Conservation (phyloP, 805 yeast genomes). For the Spathaspora girioi region DNA sequence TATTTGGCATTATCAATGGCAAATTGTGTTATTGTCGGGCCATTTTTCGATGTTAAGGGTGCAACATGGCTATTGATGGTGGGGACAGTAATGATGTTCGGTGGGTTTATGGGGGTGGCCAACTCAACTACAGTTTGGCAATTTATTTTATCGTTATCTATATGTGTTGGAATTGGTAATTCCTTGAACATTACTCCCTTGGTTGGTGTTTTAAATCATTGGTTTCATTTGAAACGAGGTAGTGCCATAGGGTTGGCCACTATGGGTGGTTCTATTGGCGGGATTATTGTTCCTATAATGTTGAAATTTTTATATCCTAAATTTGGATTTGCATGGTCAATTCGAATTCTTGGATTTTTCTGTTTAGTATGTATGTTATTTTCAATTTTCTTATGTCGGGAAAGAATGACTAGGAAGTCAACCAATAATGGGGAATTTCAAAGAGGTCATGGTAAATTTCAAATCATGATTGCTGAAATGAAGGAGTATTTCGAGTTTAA, state of each 20-base stretch:
- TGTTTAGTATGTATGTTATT: constrained; percentile 22
- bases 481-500: constrained; percentile 27
- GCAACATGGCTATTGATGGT: constrained; percentile 42
- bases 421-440: constrained; percentile 2
- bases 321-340: constrained; percentile 61
- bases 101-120: constrained; percentile 53
- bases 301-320: constrained; percentile 40
- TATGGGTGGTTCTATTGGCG: constrained; percentile 67
- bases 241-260: constrained; percentile 56
- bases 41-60: constrained; percentile 62
- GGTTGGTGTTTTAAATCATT: constrained; percentile 62
- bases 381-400: constrained; percentile 25
- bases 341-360: constrained; percentile 43
- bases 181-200: constrained; percentile 59
- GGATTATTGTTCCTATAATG: constrained; percentile 56
- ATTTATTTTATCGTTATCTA: constrained; percentile 48
- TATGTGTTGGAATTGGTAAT: constrained; percentile 52
- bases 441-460: no score
- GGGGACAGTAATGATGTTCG: constrained; percentile 41
- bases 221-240: constrained; percentile 59
- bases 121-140: constrained; percentile 51
- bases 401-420: constrained; percentile 15
- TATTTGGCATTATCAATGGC: constrained; percentile 29
- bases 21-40: constrained; percentile 44
- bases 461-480: constrained; percentile 13